Evolutionary conservation across 208 protist genomes (phyloP).

Genomic region (Wallacemonas sp.): DNA sequence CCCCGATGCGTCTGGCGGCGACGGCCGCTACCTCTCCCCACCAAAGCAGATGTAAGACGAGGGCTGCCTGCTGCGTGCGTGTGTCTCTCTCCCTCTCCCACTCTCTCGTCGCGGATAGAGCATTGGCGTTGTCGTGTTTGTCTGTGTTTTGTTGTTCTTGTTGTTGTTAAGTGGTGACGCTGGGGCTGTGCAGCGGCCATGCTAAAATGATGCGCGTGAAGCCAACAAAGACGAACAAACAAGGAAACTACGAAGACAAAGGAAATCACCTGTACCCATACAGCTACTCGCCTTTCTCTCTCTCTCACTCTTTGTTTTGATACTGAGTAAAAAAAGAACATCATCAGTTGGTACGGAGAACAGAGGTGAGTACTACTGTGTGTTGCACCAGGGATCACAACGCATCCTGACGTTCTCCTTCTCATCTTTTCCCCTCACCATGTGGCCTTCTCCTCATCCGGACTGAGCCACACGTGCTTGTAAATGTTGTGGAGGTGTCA

Average conservation of each 20-base stretch:
- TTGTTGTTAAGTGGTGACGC: not conserved
- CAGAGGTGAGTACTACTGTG: not conserved
- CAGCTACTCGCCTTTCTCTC: not conserved
- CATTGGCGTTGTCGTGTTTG: too few relatives aligned
- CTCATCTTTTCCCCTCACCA: not conserved
- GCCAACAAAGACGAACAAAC: too few relatives aligned
- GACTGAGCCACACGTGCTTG: too few relatives aligned
- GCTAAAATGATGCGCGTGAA: too few relatives aligned
- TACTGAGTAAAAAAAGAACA: not conserved
- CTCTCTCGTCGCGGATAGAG: too few relatives aligned
- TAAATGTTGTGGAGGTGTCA: too few relatives aligned
- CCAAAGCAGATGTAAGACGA: slow-evolving; percentile 10
- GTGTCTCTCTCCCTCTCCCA: slow-evolving; percentile 5
- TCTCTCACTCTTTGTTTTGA: slow-evolving; percentile 14
- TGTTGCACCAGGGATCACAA: too few relatives aligned
- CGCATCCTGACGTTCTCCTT: not conserved
- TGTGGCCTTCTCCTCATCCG: too few relatives aligned
- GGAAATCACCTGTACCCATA: too few relatives aligned
- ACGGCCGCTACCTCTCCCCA: slow-evolving; percentile 5
- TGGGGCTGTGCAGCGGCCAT: too few relatives aligned
- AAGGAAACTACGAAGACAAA: too few relatives aligned
- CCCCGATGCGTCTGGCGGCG: not conserved
- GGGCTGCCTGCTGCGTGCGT: not conserved
- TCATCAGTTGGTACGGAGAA: too few relatives aligned
- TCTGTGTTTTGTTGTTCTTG: not conserved